phyloP scores from a whole-genome alignment of 2,329 filamentous ascomycete genomes.

The Monosporascus sp. region DNA sequence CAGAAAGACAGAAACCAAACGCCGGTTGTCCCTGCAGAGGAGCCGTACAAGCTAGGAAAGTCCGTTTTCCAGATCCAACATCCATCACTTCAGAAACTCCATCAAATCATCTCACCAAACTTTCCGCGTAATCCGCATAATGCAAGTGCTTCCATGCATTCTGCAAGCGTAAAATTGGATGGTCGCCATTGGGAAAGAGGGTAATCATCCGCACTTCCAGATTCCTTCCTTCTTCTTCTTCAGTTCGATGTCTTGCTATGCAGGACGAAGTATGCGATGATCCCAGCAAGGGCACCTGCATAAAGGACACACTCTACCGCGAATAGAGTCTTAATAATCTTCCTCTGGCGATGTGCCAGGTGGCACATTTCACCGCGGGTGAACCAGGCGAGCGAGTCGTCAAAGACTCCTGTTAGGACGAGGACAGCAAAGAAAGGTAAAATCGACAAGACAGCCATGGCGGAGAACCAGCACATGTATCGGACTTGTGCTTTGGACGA shows the following conservation, averaged over 20 bases:
- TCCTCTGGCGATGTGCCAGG: constrained; percentile 33
- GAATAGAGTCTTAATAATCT: constrained; percentile 23
- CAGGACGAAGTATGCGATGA: constrained; percentile 16
- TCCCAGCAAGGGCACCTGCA: constrained; percentile 5
- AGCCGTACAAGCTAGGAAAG: no score
- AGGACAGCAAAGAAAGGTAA: constrained; percentile 45
- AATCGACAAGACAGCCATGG: constrained; percentile 33
- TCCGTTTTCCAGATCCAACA: no score
- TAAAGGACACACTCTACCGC: constrained; percentile 13
- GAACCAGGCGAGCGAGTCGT: constrained; percentile 42
- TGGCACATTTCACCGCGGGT: constrained; percentile 39
- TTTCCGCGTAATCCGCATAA: no score
- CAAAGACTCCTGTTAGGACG: constrained; percentile 38
- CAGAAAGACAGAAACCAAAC: no score
- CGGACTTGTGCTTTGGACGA: constrained; percentile 23
- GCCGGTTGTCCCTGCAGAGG: no score
- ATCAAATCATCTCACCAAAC: no score
- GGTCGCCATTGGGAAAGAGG: no score
- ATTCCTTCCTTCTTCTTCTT: neutral
- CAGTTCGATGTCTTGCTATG: constrained; percentile 6
- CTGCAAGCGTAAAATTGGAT: no score
- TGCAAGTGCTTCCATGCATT: no score
- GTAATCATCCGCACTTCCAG: no score
- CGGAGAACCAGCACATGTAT: constrained; percentile 32
- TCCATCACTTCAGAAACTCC: no score